Base-by-base conservation (phyloP, 768 basidiomycete species). In the Chlorophyllum brunneum region DNA sequence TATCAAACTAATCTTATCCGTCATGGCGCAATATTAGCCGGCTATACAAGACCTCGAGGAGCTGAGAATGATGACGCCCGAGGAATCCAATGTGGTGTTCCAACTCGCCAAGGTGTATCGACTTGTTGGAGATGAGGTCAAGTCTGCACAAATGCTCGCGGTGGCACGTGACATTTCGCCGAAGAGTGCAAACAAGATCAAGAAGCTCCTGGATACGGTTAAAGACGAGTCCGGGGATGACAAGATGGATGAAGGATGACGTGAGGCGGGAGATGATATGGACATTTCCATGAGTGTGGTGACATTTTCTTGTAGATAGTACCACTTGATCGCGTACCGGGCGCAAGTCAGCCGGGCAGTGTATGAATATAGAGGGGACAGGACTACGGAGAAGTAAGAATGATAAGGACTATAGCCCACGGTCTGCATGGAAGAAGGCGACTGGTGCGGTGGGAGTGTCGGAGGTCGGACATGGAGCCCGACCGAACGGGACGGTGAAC, bases 21-120 rank as follows among this genome's bases (percentile, higher is more conserved):
- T 8, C 38, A 27, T 39, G 38, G 26, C 34, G 36, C 39, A 43
- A 56, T 45, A 50, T 57, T 72, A 97, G 94, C 74, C 75, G 37
- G 95, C 95, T 16, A 79, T 92, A 38, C 67, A 78, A 55, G 91
- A 94, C 66, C 78, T 98, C 64, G 85, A 92, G 69, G 73, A 76
- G 55, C 80, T 99, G 47, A 80, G 85, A 59, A 83, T 82, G 65
- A 74, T 82, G 56, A 90, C 94, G 30, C 95, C 95, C 5, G 92
- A 94, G 63, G 97, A 99, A 74, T 88, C 94, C 48, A 98, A 98
- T 71, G 90, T 98, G 51, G 83, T 95, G 54, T 97, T 97, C 80
- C 86, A 98, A 69, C 82, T 99, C 15, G 97, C 94, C 23, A 89
- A 88, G 71, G 86, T 88, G 54, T 98, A 97, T 64, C 83, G 91